Base-by-base conservation (phyloP, 306 rosid species). In the Rubus parviflorus region DNA sequence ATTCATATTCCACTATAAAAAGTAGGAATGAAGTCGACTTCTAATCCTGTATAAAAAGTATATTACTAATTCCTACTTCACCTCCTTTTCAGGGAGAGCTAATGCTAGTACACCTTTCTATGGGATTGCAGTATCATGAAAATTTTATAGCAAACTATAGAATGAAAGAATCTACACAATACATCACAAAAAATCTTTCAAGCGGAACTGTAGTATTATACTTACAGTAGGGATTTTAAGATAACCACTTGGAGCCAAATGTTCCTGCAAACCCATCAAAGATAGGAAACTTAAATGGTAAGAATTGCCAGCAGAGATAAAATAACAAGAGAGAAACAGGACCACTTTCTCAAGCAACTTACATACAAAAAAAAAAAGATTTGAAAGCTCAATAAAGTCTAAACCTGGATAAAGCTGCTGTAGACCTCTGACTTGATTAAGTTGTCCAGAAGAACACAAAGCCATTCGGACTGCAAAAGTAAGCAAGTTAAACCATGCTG, bases 211-310 rank as follows among this genome's bases (percentile, higher is more conserved):
- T 82, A 37, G 79, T 42, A 42, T 40, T 60, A 73, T 42, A 86
- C 96, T 88, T 86, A 93, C 98, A 6, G 84, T 89, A 40, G 98
- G 97, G 72, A 93, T 81, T 86, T 93, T 93, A 63, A 91, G 38
- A 85, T 89, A 91, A 63, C 92, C 93, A 76, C 88, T 93, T 22
- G 97, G 98, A 83, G 96, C 93, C 69, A 93, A 82, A 75, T 83
- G 87, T 69, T 88, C 83, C 98, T 93, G 89, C 86, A 88, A 69
- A 58, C 23, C 57, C 54, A 75, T 40, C 52, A 66, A 74, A 74
- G 60, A 62, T 8, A 22, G 22, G 53, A 11, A 22, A 38, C 43
- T 73, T 17, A 35, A 53, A 58, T 22, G 13, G 23, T 8, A 47
- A 22, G 38, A 65, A 75, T 70, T 79, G 30, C 22, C 30, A 25